Percentiles rank a stretch among this genome's conserved stretches.
phyloP scores from a whole-genome alignment of 257 asterid species.

The Marsdenia floribunda region DNA sequence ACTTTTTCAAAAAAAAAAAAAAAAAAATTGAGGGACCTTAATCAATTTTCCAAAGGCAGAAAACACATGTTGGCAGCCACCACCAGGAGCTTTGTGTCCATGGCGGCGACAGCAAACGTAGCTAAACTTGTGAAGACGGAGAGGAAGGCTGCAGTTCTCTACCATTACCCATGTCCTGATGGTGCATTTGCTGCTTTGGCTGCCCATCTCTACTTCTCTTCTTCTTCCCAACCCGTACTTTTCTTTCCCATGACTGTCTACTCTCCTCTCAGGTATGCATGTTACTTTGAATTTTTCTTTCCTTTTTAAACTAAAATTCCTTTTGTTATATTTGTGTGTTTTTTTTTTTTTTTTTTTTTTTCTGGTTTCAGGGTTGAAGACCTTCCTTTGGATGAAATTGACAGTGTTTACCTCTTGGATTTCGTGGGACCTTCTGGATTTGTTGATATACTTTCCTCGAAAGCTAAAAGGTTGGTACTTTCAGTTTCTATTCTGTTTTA shows the following conservation, averaged over 20 bases:
- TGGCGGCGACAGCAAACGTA: neutral
- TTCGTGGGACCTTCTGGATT: constrained; percentile 90
- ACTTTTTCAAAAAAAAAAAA: too few relatives aligned
- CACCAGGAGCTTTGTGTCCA: neutral
- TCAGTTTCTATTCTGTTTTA: neutral
- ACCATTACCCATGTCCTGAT: constrained; percentile 94
- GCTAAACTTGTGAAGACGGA: constrained; percentile 10
- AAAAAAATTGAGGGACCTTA: too few relatives aligned
- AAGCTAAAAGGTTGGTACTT: constrained; percentile 44
- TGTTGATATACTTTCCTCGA: constrained; percentile 50
- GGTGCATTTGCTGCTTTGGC: constrained; percentile 96
- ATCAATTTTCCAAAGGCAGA: too few relatives aligned
- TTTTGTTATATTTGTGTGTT: constrained; percentile 16
- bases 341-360: too few relatives aligned
- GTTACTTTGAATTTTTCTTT: neutral
- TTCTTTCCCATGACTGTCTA: constrained; percentile 86
- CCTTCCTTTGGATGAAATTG: constrained; percentile 61
- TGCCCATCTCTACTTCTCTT: constrained; percentile 73
- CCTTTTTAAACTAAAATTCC: neutral
- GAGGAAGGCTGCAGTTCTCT: constrained; percentile 57
- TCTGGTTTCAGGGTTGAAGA: constrained; percentile 48
- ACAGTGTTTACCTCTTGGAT: constrained; percentile 68
- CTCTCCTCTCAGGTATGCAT: constrained; percentile 55
- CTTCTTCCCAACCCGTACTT: constrained; percentile 25
- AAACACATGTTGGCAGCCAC: neutral